Evolutionary conservation across 495 filamentous ascomycete species (phyloP), one percentile per base, ranked within the genome.

Genomic region (Monascus purpureus): DNA sequence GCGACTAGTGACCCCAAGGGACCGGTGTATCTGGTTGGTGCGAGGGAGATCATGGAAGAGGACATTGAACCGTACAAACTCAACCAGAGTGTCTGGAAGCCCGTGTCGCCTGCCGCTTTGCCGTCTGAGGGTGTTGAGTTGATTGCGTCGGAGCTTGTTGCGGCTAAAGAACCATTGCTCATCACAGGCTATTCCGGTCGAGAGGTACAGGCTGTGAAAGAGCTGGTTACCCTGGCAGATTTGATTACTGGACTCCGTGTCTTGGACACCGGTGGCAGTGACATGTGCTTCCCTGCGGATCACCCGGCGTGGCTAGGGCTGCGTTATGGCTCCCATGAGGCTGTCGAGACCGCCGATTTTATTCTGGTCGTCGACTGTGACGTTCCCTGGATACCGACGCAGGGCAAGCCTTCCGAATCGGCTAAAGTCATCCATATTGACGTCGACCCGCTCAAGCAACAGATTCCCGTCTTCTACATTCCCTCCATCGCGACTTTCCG

Each of bases 271-370:
- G 82, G 82, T 15, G 87, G 85, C 20, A 81, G 81, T 46, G 88
- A 96, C 50, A 90, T 96, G 88, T 92, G 82, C 46, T 95, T 95
- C 57, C 88, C 88, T 2, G 79, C 76, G 1, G 65, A 87, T 31
- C 86, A 94, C 38, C 60, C 63, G 0, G 73, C 58, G 5, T 80
- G 75, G 66, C 51, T 94, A 16, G 83, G 88, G 2, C 47, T 92
- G 41, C 64, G 74, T 38, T 94, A 75, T 41, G 83, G 86, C 8
- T 61, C 73, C 2, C 82, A 93, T 25, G 75, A 82, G 11, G 57
- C 63, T 4, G 81, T 94, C 40, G 65, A 60, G 27, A 75, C 73
- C 4, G 80, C 88, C 0, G 88, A 94, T 47, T 69, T 81, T 15
- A 94, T 96, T 40, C 39, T 96, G 2, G 75, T 94, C 7, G 50